Percentiles rank a stretch among this genome's conserved stretches.
Conservation (phyloP, 2,329 filamentous ascomycete genomes). For the Thielaviopsis euricoi region DNA sequence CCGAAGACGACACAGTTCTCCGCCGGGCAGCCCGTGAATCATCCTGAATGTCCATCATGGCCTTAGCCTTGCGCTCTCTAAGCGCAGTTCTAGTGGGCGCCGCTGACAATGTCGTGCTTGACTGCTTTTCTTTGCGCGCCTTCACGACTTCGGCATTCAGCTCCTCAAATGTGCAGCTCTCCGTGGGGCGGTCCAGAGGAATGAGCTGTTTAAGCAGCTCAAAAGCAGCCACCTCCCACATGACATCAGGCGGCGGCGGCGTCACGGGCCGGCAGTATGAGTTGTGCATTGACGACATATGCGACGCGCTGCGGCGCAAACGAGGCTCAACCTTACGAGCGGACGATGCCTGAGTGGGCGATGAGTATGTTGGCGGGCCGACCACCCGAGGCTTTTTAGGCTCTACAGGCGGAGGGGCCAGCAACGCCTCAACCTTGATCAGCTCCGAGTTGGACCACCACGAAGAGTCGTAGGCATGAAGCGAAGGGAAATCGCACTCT, state of each 20-base stretch:
- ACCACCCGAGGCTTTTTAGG: slow-evolving; percentile 37
- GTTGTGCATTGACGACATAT: slow-evolving; percentile 16
- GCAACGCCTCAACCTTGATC: slow-evolving; percentile 49
- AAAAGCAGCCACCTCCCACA: slow-evolving; percentile 71
- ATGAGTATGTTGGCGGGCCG: slow-evolving; percentile 54
- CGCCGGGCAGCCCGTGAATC: slow-evolving; percentile 30
- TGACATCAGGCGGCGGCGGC: slow-evolving; percentile 63
- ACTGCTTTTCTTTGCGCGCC: slow-evolving; percentile 47
- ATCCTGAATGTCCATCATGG: slow-evolving; percentile 34
- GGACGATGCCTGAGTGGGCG: slow-evolving; percentile 73
- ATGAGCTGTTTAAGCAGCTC: slow-evolving; percentile 73
- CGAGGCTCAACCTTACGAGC: slow-evolving; percentile 62
- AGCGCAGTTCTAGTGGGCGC: slow-evolving; percentile 47
- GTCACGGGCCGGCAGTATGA: slow-evolving; percentile 33
- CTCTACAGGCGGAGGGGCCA: slow-evolving; percentile 32
- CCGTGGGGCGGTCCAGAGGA: slow-evolving; percentile 55
- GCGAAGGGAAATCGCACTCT: slow-evolving; percentile 15
- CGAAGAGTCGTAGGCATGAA: slow-evolving; percentile 41
- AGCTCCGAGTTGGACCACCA: slow-evolving; percentile 58
- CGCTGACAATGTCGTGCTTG: slow-evolving; percentile 21
- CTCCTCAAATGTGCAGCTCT: slow-evolving; percentile 63
- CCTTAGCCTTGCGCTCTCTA: slow-evolving; percentile 49
- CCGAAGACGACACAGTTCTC: slow-evolving; percentile 34
- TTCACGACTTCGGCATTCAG: slow-evolving; percentile 53
- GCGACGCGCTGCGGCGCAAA: slow-evolving; percentile 44